These are phyloP conservation scores for Paramecium bursaria DNA, from an alignment of 73 alveolate genomes.

Conservation along the genomic window DNA sequence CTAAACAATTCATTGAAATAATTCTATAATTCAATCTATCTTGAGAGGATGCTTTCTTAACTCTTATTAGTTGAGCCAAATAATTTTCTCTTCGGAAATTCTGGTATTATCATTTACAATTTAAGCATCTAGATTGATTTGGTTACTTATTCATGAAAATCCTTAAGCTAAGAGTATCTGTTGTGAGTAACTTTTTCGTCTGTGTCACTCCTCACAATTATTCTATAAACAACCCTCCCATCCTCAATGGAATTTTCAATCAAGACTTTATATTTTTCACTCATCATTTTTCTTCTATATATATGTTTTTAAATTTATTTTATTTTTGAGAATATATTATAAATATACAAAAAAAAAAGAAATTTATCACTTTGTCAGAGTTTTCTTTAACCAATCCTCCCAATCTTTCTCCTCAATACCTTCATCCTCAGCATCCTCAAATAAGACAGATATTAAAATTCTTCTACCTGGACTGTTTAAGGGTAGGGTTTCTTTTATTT, in stretches of 20 bases:
- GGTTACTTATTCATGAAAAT: background rate
- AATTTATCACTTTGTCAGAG: no score
- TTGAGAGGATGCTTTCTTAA: background rate
- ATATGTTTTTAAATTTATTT: no score
- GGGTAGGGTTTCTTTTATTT: constrained; percentile 2
- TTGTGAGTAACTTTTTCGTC: background rate
- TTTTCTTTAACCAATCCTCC: constrained; percentile 44
- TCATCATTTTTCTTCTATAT: no score
- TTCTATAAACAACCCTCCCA: background rate
- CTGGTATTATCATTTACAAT: constrained; percentile 10
- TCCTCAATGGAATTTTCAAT: no score
- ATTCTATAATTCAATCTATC: background rate
- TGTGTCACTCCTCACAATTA: no score
- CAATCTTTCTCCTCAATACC: constrained; percentile 49
- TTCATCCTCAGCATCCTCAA: constrained; percentile 62
- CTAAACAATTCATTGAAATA: constrained; percentile 41
- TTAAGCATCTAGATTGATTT: background rate
- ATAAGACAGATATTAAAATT: constrained; percentile 21
- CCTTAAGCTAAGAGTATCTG: background rate
- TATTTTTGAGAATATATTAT: no score
- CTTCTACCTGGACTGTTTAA: constrained; percentile 35
- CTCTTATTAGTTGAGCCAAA: constrained; percentile 22
- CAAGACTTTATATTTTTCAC: background rate
- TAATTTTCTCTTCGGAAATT: constrained; percentile 24
- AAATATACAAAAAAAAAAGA: no score